Evolutionary conservation across 495 filamentous ascomycete genomes (phyloP).

Genomic region (Aspergillus hancockii): DNA sequence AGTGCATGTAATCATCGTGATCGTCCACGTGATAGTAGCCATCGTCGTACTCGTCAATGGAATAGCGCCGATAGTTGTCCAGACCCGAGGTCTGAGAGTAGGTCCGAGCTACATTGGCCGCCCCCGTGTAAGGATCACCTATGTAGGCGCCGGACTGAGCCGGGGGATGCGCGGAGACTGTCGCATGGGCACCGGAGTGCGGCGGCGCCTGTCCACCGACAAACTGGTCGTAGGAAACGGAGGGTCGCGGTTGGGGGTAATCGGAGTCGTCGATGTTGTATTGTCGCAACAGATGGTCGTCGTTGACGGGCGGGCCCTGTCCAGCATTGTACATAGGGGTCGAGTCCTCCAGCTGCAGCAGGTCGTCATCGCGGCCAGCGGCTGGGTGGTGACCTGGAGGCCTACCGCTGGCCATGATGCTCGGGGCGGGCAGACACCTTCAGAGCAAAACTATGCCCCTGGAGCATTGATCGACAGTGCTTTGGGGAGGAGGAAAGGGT

Average conservation of each 20-base stretch:
- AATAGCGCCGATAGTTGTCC: conserved; percentile 87
- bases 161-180: conserved; percentile 28
- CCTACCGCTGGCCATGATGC: conserved; percentile 62
- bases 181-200: conserved; percentile 41
- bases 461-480: conserved; percentile 44
- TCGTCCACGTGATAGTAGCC: conserved; percentile 59
- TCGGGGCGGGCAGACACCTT: conserved; percentile 45
- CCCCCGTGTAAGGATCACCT: conserved; percentile 50
- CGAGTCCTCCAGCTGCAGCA: conserved; percentile 71
- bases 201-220: conserved; percentile 64
- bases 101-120: conserved; percentile 39
- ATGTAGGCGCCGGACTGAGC: conserved; percentile 33
- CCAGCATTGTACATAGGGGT: conserved; percentile 72
- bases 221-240: conserved; percentile 92
- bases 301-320: conserved; percentile 68
- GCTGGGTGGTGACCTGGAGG: conserved; percentile 60
- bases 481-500: conserved; percentile 3
- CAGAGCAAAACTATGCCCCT: conserved; percentile 37
- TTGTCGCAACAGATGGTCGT: conserved; percentile 71
- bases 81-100: conserved; percentile 87
- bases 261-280: conserved; percentile 69
- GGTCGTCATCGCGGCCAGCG: conserved; percentile 63
- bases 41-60: conserved; percentile 80
- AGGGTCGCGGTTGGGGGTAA: conserved; percentile 67
- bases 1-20: conserved; percentile 57